Conservation (phyloP, 129 eudicot genomes). For the Centaurea solstitialis region DNA sequence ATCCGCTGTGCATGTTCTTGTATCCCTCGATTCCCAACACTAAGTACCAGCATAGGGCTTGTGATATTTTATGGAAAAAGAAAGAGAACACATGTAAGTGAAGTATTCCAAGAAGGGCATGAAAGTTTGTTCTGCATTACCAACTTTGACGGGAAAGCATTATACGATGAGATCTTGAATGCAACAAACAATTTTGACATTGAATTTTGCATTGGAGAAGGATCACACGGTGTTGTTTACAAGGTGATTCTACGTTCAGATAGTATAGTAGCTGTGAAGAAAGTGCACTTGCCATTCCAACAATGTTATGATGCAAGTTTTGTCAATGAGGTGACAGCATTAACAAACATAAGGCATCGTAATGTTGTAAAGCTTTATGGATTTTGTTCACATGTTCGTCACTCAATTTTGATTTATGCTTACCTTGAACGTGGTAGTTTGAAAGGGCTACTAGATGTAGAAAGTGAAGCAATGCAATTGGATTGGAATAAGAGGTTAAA, state of each 20-base stretch:
- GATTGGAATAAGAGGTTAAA: slow-evolving; percentile 3
- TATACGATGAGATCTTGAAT: slow-evolving; percentile 8
- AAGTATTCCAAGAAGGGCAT: not conserved
- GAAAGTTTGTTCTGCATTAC: slow-evolving; percentile 17
- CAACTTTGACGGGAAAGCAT: slow-evolving; percentile 20
- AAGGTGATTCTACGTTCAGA: slow-evolving; percentile 7
- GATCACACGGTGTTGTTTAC: slow-evolving; percentile 24
- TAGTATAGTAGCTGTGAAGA: slow-evolving; percentile 3
- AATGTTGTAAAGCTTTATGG: slow-evolving; percentile 12
- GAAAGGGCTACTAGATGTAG: not conserved
- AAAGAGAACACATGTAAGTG: not conserved
- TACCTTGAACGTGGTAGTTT: slow-evolving; percentile 11
- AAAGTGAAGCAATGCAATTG: not conserved
- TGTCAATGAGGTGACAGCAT: slow-evolving; percentile 3
- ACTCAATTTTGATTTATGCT: slow-evolving; percentile 14
- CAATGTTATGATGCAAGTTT: not conserved
- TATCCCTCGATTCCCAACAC: too few relatives aligned
- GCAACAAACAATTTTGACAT: slow-evolving; percentile 14
- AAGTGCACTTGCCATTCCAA: not conserved
- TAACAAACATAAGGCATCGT: slow-evolving; percentile 15
- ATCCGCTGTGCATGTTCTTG: too few relatives aligned
- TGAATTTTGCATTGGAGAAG: slow-evolving; percentile 20
- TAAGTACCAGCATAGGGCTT: not conserved
- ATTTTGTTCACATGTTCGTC: slow-evolving; percentile 15
- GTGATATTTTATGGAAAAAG: not conserved